Base-by-base conservation (phyloP, 2,329 filamentous ascomycete genomes). In the Sclerotinia sclerotiorum region DNA sequence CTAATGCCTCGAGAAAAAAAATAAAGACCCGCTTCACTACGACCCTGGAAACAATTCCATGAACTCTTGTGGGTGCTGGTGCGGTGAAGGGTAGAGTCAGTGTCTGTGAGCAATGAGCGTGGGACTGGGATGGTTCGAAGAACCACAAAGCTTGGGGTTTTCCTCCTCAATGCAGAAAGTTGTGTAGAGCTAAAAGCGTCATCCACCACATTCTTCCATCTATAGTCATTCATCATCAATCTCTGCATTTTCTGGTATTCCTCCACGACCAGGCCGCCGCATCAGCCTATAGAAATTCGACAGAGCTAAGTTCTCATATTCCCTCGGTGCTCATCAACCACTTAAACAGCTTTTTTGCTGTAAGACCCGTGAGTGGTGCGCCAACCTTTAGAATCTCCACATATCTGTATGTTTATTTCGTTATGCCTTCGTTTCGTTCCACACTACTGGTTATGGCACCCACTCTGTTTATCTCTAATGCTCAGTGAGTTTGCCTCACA, bases 91-190 rank as follows among this genome's bases (percentile, higher is more conserved):
- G 60, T 51, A 69, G 55, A 54, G 64, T 63, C 66, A 70, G 71
- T 69, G 74, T 76, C 73, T 73, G 73, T 73, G 74, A 70, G 72
- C 71, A 72, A 69, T 61, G 67, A 60, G 70, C 71, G 72, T 73
- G 73, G 72, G 72, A 74, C 66, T 56, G 69, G 74, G 69, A 69
- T 69, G 67, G 60, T 71, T 70, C 63, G 58, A 72, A 68, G 65
- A 62, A 67, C 56, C 57, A 64, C 66, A 68, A 58, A 68, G 67
- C 67, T 68, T 68, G 44, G 67, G 60, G 51, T 65, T 51, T 39
- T 65, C 67, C 63, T 64, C 42, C 52, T 68, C 51, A 17, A 57
- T 68, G 60, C 67, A 68, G 69, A 69, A 71, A 70, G 65, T 69
- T 71, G 70, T 68, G 69, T 68, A 67, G 62, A 73, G 71, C 73